Conservation (phyloP, 345 rosid species). For the Psidium friedrichsthalianum region DNA sequence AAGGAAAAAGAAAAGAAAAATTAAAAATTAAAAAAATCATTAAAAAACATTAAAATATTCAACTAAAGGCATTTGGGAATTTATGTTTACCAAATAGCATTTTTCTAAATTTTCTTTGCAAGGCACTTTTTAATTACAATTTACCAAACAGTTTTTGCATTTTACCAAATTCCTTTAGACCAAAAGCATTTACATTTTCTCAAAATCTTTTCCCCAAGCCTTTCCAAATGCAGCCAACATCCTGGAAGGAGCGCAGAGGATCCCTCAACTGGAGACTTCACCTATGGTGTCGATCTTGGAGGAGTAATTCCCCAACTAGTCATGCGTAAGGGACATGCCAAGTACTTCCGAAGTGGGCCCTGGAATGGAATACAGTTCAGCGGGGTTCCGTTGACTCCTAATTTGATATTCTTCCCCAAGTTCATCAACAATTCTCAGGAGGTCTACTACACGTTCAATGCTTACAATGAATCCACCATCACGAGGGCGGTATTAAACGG, state of each 20-base stretch:
- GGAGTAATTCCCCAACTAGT: constrained; percentile 12
- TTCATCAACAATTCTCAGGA: neutral
- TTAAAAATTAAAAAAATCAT: too few relatives aligned
- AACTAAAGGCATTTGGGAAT: too few relatives aligned
- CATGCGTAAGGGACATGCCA: neutral
- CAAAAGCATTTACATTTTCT: too few relatives aligned
- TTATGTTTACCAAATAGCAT: too few relatives aligned
- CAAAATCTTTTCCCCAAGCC: too few relatives aligned
- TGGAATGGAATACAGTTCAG: neutral
- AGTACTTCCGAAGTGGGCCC: neutral
- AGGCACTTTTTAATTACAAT: too few relatives aligned
- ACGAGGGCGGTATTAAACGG: neutral
- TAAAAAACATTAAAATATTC: too few relatives aligned
- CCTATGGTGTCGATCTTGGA: constrained; percentile 6
- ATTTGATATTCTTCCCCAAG: neutral
- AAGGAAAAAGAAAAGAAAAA: too few relatives aligned
- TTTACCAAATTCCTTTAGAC: too few relatives aligned
- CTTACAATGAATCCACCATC: neutral
- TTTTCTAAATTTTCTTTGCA: too few relatives aligned
- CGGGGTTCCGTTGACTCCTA: neutral
- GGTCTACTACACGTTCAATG: neutral
- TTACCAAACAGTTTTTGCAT: too few relatives aligned
- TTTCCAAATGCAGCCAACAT: too few relatives aligned
- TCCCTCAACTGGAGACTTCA: constrained; percentile 14
- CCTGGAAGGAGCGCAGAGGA: constrained; percentile 15